Base-by-base conservation (phyloP, 1,284 basidiomycete genomes). In the Cutaneotrichosporon sp. region DNA sequence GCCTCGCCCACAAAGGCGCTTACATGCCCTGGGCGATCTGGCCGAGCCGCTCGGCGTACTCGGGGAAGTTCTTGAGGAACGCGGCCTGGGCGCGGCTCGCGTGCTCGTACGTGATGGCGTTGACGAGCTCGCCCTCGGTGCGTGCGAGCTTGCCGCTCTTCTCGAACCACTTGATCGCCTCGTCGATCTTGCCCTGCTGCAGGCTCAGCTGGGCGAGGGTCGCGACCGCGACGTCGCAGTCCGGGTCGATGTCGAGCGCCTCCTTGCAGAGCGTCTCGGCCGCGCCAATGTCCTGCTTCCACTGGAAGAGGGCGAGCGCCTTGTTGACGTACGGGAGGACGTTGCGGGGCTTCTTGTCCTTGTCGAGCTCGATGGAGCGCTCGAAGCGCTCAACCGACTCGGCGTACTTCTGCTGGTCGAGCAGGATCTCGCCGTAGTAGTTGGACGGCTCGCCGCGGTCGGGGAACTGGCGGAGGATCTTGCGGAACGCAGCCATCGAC, bases 301-400 rank as follows among this genome's bases (percentile, higher is more conserved):
- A 95, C 82, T 98, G 95, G 85, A 90, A 98, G 55, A 98, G 76
- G 1, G 93, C 90, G 27, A 99, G 87, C 22, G 95, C 95, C 80
- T 97, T 97, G 87, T 99, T 99, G 67, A 99, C 95, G 66, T 97
- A 84, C 0, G 95, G 91, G 4, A 95, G 84, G n/a, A 93, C 92
- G 74, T 95, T 95, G 66, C 88, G 87, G 29, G 86, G 77, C 58
- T 72, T 24, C 51, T 83, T 89, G 57, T 82, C 69, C 70, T 87
- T 86, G 80, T 98, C 95, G 42, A 98, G 84, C 76, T 93, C 92
- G 69, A 97, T 88, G 1, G 95, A 92, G 63, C 86, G 85, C 71
- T 99, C 94, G 72, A 99, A 99, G 81, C 95, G 91, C 74, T 93
- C 89, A n/a, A 98, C 85, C 1, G 94, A 91, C 55, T 98, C 94